Evolutionary conservation across 345 rosid species (phyloP).

Genomic region (Dimocarpus longan): DNA sequence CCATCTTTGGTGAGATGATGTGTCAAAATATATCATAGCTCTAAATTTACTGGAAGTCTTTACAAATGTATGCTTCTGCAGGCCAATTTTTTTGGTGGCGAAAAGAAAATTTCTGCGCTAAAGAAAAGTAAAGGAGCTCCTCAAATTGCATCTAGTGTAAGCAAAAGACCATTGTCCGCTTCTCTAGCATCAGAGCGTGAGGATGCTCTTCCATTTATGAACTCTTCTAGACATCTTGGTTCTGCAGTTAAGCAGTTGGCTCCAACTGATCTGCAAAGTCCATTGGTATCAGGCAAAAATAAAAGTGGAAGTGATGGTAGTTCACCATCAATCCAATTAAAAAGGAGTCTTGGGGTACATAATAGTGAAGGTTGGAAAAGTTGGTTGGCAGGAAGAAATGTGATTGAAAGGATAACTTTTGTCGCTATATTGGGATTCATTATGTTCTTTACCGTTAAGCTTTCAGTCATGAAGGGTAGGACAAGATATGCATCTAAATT

Average conservation of each 20-base stretch:
- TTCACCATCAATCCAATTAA: slow-evolving; percentile 59
- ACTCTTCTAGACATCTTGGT: slow-evolving; percentile 59
- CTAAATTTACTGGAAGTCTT: slow-evolving; percentile 17
- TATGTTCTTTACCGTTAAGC: slow-evolving; percentile 51
- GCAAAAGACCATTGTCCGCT: slow-evolving; percentile 59
- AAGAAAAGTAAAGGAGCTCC: slow-evolving; percentile 47
- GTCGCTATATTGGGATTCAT: slow-evolving; percentile 62
- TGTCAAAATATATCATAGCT: not conserved
- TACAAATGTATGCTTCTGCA: slow-evolving; percentile 36
- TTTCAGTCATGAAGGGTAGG: slow-evolving; percentile 43
- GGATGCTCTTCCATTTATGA: slow-evolving; percentile 43
- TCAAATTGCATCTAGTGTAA: slow-evolving; percentile 36
- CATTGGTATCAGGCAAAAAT: slow-evolving; percentile 44
- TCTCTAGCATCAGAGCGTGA: slow-evolving; percentile 44
- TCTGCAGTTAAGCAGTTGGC: slow-evolving; percentile 81
- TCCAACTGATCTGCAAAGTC: slow-evolving; percentile 58
- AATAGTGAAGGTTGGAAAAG: slow-evolving; percentile 52
- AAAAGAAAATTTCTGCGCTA: slow-evolving; percentile 51
- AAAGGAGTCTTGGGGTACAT: slow-evolving; percentile 58
- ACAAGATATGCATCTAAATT: slow-evolving; percentile 38
- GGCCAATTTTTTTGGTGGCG: slow-evolving; percentile 67
- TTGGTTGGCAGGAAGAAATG: slow-evolving; percentile 49
- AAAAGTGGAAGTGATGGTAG: slow-evolving; percentile 42
- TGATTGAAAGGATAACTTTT: slow-evolving; percentile 48
- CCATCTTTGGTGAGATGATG: slow-evolving; percentile 72